A percentile compares a stretch with the other conserved stretches of the same genome.
Evolutionary conservation across 345 rosid species (phyloP).

Genomic region (Hibiscus trionum): DNA sequence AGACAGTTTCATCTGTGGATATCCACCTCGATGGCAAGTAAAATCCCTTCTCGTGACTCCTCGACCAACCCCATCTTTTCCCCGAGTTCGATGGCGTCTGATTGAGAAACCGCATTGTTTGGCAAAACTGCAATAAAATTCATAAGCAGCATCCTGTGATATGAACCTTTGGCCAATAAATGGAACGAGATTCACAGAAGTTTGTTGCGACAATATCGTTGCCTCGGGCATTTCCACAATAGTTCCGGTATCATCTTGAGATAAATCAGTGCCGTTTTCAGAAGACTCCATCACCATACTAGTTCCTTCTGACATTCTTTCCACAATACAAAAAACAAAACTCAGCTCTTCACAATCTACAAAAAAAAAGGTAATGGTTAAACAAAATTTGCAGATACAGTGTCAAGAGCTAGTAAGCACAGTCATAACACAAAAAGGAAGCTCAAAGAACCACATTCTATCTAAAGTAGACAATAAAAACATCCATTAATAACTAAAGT

Average conservation of each 20-base stretch:
- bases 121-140: constrained; percentile 56
- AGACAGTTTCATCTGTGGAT: constrained; percentile 39
- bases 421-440: too few species aligned
- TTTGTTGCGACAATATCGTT: constrained; percentile 42
- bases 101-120: constrained; percentile 60
- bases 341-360: neutral
- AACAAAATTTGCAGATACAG: too few species aligned
- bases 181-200: constrained; percentile 50
- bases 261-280: constrained; percentile 36
- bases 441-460: too few species aligned
- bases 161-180: constrained; percentile 53
- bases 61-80: constrained; percentile 57
- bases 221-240: constrained; percentile 40
- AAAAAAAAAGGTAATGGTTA: too few species aligned
- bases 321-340: constrained; percentile 8
- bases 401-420: too few species aligned
- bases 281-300: constrained; percentile 37
- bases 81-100: constrained; percentile 53
- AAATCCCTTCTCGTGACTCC: constrained; percentile 60
- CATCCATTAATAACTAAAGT: constrained; percentile 1
- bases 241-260: constrained; percentile 35
- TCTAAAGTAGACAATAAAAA: neutral
- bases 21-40: constrained; percentile 56
- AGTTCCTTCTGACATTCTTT: constrained; percentile 34
- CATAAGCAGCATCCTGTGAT: constrained; percentile 59